These are phyloP conservation scores for Stemphylium vesicarium DNA, from an alignment of 2,329 filamentous ascomycete species.

Conservation along the genomic window DNA sequence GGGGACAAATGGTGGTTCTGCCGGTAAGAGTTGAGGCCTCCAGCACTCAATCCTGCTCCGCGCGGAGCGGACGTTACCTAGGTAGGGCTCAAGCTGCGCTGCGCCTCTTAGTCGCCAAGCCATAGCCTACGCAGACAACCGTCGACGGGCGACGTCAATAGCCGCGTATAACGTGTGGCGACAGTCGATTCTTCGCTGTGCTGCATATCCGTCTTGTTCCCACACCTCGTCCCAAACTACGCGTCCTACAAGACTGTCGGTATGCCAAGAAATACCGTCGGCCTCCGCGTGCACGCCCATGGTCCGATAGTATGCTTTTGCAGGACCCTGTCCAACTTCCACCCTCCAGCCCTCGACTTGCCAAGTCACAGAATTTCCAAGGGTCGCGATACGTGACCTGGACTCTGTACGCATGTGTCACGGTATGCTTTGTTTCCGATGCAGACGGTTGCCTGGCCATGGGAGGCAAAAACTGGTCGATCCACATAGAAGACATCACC, in stretches of 20 bases:
- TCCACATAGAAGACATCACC: not conserved
- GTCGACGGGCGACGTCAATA: constrained; percentile 29
- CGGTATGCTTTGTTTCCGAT: not conserved
- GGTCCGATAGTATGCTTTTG: constrained; percentile 2
- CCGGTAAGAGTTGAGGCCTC: constrained; percentile 7
- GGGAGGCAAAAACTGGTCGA: not conserved
- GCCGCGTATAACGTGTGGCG: constrained; percentile 26
- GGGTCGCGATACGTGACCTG: not conserved
- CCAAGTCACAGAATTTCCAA: not conserved
- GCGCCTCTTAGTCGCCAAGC: constrained; percentile 32
- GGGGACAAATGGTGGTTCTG: not conserved
- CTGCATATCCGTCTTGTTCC: not conserved
- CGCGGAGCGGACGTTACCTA: constrained; percentile 5
- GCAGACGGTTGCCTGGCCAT: not conserved
- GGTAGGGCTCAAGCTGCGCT: constrained; percentile 10
- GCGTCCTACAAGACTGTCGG: constrained; percentile 7
- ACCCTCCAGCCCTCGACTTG: not conserved
- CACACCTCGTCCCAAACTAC: constrained; percentile 1
- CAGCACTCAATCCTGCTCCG: constrained; percentile 3
- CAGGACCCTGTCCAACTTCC: constrained; percentile 4
- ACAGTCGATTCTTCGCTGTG: not conserved
- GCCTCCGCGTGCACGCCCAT: not conserved
- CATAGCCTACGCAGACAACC: constrained; percentile 3
- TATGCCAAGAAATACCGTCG: constrained; percentile 5
- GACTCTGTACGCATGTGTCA: not conserved